A percentile compares a stretch with the other conserved stretches of the same genome.
These are phyloP conservation scores for Aspergillus haitiensis DNA, from an alignment of 495 filamentous ascomycete genomes.

Conservation along the genomic window DNA sequence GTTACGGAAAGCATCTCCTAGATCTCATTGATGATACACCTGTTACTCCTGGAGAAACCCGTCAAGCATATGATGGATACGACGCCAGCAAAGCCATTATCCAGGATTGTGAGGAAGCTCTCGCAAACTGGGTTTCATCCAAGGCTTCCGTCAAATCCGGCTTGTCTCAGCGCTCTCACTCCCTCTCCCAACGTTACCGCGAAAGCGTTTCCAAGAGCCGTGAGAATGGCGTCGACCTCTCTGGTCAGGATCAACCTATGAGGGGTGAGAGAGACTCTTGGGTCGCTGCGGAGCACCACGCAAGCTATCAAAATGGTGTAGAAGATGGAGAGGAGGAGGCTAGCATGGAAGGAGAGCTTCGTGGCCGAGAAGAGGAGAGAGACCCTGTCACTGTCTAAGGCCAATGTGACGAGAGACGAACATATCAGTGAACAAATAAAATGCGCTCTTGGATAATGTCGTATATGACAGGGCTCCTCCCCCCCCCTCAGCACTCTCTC, in stretches of 20 bases:
- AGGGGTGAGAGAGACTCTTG: slow-evolving; percentile 81
- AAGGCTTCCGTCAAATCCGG: slow-evolving; percentile 84
- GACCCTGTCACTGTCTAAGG: slow-evolving; percentile 36
- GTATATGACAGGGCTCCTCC: slow-evolving; percentile 14
- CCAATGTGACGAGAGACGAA: slow-evolving; percentile 7
- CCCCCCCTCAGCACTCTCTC: slow-evolving; percentile 6
- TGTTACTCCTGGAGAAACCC: slow-evolving; percentile 95
- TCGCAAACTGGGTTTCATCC: slow-evolving; percentile 93
- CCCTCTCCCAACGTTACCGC: slow-evolving; percentile 79
- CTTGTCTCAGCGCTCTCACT: slow-evolving; percentile 80
- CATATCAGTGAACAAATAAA: background rate
- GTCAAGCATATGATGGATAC: slow-evolving; percentile 95
- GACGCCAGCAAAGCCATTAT: slow-evolving; percentile 99
- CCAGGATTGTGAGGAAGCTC: slow-evolving; percentile 95
- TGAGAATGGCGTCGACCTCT: slow-evolving; percentile 68
- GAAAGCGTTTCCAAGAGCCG: slow-evolving; percentile 59
- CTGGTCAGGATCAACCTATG: slow-evolving; percentile 79
- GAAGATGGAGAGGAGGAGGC: slow-evolving; percentile 60
- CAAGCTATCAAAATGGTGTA: slow-evolving; percentile 59
- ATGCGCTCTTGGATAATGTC: slow-evolving; percentile 17
- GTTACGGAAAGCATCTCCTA: slow-evolving; percentile 93
- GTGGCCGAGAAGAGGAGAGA: slow-evolving; percentile 64
- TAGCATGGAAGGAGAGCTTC: slow-evolving; percentile 53
- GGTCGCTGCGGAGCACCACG: slow-evolving; percentile 81
- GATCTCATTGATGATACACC: slow-evolving; percentile 95